Evolutionary conservation across 2,329 filamentous ascomycete species (phyloP), one percentile per base, ranked within the genome.

Genomic region (Xylariales sp.): DNA sequence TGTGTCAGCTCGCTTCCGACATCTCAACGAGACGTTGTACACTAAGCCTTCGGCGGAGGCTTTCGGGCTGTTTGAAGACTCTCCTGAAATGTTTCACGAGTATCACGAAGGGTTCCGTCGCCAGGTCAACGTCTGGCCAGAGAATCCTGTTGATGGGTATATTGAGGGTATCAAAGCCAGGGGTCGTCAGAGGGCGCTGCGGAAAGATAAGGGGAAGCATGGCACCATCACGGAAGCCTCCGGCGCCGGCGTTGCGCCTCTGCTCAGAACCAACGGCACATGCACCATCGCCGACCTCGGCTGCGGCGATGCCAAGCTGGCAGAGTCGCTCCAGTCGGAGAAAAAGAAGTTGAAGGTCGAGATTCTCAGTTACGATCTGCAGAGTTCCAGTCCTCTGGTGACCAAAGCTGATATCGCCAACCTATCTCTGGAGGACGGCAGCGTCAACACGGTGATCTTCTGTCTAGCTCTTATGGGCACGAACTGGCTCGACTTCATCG

Each of bases 381-480:
- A 93, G 52, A 82, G 81, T 40, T 82, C 87, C 5, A 80, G 79
- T 43, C 72, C 80, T 14, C 76, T 89, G 15, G 86, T 98, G 48
- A 95, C 87, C 1, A 80, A 84, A 47, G 89, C 93, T 11, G 93
- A 98, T 65, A 93, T 97, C 39, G 84, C 89, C 21, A 77, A 84
- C 45, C 70, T 98, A 2, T 91, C 91, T 0, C 69, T 95, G 1
- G 70, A 71, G 4, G 82, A 90, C 51, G 83, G 80, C 32, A 81
- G 77, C 47, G 82, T 89, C 46, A 89, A 98, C 62, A 75, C 98
- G 4, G 87, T 87, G 36, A 83, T 98, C 52, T 97, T 97, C 71
- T 98, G 93, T 63, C 76, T 98, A 22, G 93, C 91, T 37, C 78
- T 98, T 45, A 98, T 98, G 93, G 93, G 93, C 58, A 98, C 93